Evolutionary conservation across 1,284 basidiomycete species (phyloP).

Genomic region (Rhodotorula sp.): DNA sequence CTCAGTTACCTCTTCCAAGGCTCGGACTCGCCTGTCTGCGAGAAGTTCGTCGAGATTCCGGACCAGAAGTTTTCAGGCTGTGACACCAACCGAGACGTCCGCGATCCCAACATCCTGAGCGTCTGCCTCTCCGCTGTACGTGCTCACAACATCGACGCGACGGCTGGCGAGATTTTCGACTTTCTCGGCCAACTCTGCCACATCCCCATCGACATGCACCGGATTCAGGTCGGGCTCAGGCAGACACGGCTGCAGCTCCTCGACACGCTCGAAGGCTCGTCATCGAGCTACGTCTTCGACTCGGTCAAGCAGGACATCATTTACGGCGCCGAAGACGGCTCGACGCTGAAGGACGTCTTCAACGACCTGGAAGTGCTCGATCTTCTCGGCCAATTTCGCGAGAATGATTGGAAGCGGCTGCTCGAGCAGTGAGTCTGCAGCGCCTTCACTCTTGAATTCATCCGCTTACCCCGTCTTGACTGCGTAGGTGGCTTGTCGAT

Average conservation of each 20-base stretch:
- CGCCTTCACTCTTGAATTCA: too few relatives aligned
- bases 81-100: slow-evolving; percentile 71
- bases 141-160: background rate
- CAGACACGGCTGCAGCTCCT: slow-evolving; percentile 65
- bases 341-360: slow-evolving; percentile 67
- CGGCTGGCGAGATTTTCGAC: background rate
- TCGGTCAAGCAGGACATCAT: slow-evolving; percentile 65
- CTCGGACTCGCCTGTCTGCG: slow-evolving; percentile 80
- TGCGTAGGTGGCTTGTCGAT: slow-evolving; percentile 70
- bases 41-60: slow-evolving; percentile 87
- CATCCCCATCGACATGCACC: slow-evolving; percentile 81
- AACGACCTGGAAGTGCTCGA: slow-evolving; percentile 75
- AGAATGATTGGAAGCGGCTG: slow-evolving; percentile 72
- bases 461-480: background rate
- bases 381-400: slow-evolving; percentile 63
- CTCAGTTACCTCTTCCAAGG: slow-evolving; percentile 84
- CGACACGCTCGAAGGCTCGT: slow-evolving; percentile 48
- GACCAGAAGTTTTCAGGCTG: slow-evolving; percentile 79
- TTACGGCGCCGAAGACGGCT: slow-evolving; percentile 82
- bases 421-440: slow-evolving; percentile 64
- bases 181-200: background rate
- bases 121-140: background rate
- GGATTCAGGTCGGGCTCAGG: slow-evolving; percentile 80
- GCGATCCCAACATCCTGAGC: slow-evolving; percentile 57
- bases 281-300: slow-evolving; percentile 47